A percentile compares a stretch with the other conserved stretches of the same genome.
Conservation (phyloP, 106 monocot genomes). For the Xerophyta viscosa region DNA sequence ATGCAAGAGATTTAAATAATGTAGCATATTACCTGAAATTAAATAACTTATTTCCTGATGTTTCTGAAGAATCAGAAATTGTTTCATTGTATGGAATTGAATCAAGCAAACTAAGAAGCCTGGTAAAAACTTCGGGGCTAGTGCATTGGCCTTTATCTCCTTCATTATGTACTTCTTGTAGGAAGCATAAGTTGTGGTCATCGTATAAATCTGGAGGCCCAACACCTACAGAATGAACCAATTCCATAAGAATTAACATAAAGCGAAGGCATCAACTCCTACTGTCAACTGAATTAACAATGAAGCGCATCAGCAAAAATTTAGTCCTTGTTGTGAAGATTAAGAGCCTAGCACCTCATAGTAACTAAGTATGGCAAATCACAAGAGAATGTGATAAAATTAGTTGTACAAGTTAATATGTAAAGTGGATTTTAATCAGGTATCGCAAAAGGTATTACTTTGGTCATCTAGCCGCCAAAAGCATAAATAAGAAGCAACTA, state of each 20-base stretch:
- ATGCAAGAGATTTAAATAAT: neutral
- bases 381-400: too few relatives aligned
- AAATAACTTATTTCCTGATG: conserved; percentile 27
- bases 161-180: conserved; percentile 32
- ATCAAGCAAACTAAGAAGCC: conserved; percentile 71
- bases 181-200: conserved; percentile 51
- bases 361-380: too few relatives aligned
- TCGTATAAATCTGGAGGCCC: conserved; percentile 30
- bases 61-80: conserved; percentile 30
- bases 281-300: too few relatives aligned
- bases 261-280: too few relatives aligned
- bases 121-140: conserved; percentile 50
- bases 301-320: too few relatives aligned
- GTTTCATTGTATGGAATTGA: conserved; percentile 45
- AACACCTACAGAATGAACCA: conserved; percentile 21
- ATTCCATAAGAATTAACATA: neutral
- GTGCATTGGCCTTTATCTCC: conserved; percentile 46
- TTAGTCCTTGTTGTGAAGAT: too few relatives aligned
- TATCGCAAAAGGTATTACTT: too few relatives aligned
- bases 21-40: conserved; percentile 46
- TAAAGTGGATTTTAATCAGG: too few relatives aligned
- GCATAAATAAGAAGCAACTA: too few relatives aligned
- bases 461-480: too few relatives aligned
- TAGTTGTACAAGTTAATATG: too few relatives aligned
- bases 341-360: too few relatives aligned